Base-by-base conservation (phyloP, 768 basidiomycete genomes). In the Cubamyces sp. region DNA sequence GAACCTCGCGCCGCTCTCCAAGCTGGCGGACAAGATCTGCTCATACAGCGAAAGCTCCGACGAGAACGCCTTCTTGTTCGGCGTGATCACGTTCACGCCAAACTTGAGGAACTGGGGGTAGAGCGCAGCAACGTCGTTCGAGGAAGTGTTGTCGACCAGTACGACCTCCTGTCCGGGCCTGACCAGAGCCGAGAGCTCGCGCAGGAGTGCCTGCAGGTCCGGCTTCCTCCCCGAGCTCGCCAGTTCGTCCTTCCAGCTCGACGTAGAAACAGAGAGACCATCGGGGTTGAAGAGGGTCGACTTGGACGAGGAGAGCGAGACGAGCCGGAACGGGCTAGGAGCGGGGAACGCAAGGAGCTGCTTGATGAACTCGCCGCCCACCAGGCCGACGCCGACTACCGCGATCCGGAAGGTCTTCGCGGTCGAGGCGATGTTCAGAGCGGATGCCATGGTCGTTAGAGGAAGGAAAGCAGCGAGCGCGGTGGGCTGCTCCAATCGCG, bases 1-100 rank as follows among this genome's bases (percentile, higher is more conserved):
- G 71, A 87, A 90, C 64, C 84, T 81, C n/a, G 87, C 84, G 3
- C 87, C 84, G 54, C 83, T 82, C 60, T 80, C 79, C 58, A 77
- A 74, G 63, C 84, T 84, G 3, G 91, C 85, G 5, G 70, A 70
- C 23, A 89, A 64, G 65, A 98, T 94, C 23, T 77, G 73, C 54
- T 89, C 77, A 72, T 90, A 98, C 40, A 97, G 77, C 19, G 66
- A 68, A 28, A 87, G 77, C 19, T 85, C 79, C 0, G 90, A 88
- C 15, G 94, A 96, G 71, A 88, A 94, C 0, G 91, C 97, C 76
- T 98, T 98, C 76, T 99, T 99, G 82, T 98, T 99, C 16, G 97
- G 96, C 1, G 97, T 99, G 48, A 96, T 86, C 68, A 99, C 86
- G 70, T 88, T 84, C 61, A 98, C 83, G 3, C 96, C 95, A 4